phyloP scores from a whole-genome alignment of 2,329 filamentous ascomycete species.

The Ramularia endophylla region DNA sequence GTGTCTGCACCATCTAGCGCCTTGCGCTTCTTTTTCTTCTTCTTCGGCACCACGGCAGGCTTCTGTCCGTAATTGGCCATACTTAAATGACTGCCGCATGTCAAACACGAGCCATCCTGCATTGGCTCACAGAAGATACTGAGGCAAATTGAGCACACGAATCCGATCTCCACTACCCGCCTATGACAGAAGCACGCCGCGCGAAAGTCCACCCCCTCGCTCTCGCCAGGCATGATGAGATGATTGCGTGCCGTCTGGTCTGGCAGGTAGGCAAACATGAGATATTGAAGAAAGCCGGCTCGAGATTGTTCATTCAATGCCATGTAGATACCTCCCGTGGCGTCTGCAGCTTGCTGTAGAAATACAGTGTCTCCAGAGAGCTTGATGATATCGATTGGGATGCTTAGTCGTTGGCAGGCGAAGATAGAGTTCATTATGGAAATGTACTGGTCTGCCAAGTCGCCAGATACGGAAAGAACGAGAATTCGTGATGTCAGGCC shows the following conservation, averaged over 20 bases:
- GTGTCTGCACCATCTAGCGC: conserved; percentile 40
- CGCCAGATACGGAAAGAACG: conserved; percentile 82
- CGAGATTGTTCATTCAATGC: conserved; percentile 36
- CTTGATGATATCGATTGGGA: conserved; percentile 89
- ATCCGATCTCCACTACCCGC: conserved; percentile 83
- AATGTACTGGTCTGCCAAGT: conserved; percentile 86
- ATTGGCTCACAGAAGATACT: conserved; percentile 79
- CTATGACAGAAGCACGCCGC: conserved; percentile 98
- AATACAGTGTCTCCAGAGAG: conserved; percentile 83
- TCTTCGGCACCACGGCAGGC: conserved; percentile 67
- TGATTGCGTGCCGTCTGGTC: conserved; percentile 59
- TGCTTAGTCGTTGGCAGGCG: conserved; percentile 78
- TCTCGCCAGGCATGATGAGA: conserved; percentile 66
- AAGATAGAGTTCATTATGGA: conserved; percentile 99
- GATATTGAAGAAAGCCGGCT: conserved; percentile 73
- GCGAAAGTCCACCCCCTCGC: conserved; percentile 87
- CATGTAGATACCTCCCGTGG: conserved; percentile 65
- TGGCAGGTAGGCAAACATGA: conserved; percentile 90
- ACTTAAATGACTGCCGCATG: conserved; percentile 73
- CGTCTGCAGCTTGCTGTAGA: conserved; percentile 81
- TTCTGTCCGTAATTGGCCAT: conserved; percentile 70
- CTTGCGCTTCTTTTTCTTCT: conserved; percentile 66
- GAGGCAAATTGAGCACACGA: conserved; percentile 92
- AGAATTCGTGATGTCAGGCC: conserved; percentile 76
- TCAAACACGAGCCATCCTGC: conserved; percentile 65